Evolutionary conservation across 176 grass and related monocot genomes (phyloP).

Genomic region (Pontederia paniculata): DNA sequence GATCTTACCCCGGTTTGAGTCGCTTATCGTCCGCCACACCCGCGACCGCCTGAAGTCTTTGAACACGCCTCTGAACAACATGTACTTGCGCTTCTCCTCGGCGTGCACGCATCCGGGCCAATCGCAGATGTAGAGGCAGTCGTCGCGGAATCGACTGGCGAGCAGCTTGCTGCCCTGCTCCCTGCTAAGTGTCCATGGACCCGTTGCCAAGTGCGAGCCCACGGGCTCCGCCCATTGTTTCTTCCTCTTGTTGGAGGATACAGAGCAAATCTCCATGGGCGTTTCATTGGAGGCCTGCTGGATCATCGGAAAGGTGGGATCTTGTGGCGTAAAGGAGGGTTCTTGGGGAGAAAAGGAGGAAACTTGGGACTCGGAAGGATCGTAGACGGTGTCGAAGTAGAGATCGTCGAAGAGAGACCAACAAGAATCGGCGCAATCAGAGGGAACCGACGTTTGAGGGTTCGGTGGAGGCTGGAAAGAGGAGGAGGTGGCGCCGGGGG

Average conservation of each 20-base stretch:
- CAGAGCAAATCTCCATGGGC: neutral
- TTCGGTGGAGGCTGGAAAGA: conserved; percentile 2
- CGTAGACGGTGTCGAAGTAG: conserved; percentile 73
- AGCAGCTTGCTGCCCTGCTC: conserved; percentile 89
- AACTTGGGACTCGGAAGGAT: conserved; percentile 38
- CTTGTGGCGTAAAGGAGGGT: neutral
- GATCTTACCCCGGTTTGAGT: conserved; percentile 49
- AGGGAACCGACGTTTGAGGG: neutral
- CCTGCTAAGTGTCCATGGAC: conserved; percentile 59
- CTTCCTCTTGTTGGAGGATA: conserved; percentile 15
- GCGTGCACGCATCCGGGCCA: conserved; percentile 84
- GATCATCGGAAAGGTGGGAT: conserved; percentile 4
- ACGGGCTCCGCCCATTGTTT: conserved; percentile 42
- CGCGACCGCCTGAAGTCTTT: conserved; percentile 61
- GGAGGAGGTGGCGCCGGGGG: neutral
- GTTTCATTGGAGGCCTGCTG: neutral
- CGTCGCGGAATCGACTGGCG: conserved; percentile 69
- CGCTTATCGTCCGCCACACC: conserved; percentile 61
- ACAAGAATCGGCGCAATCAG: neutral
- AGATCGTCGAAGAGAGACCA: conserved; percentile 94
- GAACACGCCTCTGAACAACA: conserved; percentile 96
- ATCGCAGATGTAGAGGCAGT: conserved; percentile 85
- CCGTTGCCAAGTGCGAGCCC: conserved; percentile 58
- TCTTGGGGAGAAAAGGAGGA: neutral
- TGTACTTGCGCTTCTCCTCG: conserved; percentile 85